Percentiles rank a stretch among this genome's conserved stretches.
Conservation (phyloP, 805 yeast genomes). For the Debaryomyces maramus region DNA sequence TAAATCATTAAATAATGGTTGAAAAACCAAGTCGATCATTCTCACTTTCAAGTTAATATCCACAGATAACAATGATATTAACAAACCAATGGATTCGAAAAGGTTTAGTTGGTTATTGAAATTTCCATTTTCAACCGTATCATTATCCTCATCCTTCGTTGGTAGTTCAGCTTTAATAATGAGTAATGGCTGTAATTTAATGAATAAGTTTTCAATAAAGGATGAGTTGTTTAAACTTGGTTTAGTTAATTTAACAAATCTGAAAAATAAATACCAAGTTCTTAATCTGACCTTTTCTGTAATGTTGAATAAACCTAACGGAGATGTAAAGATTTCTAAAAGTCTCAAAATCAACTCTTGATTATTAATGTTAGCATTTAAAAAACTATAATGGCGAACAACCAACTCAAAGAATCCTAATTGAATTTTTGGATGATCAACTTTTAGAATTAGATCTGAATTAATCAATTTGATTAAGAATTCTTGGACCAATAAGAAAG, state of each 20-base stretch:
- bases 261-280: conserved; percentile 86
- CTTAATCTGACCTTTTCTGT: conserved; percentile 75
- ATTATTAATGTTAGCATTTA: conserved; percentile 39
- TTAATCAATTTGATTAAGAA: conserved; percentile 57
- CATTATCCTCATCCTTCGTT: conserved; percentile 56
- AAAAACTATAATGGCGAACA: conserved; percentile 71
- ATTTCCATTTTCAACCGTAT: conserved; percentile 46
- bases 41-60: conserved; percentile 31
- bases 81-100: conserved; percentile 82
- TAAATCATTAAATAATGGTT: conserved; percentile 71
- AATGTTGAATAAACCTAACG: conserved; percentile 76
- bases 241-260: conserved; percentile 76
- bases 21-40: conserved; percentile 65
- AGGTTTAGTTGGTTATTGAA: conserved; percentile 80
- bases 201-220: conserved; percentile 55
- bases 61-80: conserved; percentile 51
- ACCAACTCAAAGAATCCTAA: conserved; percentile 80
- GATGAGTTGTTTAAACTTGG: conserved; percentile 50
- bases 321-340: conserved; percentile 75
- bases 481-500: conserved; percentile 60
- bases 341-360: conserved; percentile 58
- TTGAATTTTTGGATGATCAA: conserved; percentile 82
- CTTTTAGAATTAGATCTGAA: conserved; percentile 42
- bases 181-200: conserved; percentile 61
- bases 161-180: conserved; percentile 59